Evolutionary conservation across 225 moss, liverwort and hornwort species (phyloP).

Genomic region (Straminergon stramineum): DNA sequence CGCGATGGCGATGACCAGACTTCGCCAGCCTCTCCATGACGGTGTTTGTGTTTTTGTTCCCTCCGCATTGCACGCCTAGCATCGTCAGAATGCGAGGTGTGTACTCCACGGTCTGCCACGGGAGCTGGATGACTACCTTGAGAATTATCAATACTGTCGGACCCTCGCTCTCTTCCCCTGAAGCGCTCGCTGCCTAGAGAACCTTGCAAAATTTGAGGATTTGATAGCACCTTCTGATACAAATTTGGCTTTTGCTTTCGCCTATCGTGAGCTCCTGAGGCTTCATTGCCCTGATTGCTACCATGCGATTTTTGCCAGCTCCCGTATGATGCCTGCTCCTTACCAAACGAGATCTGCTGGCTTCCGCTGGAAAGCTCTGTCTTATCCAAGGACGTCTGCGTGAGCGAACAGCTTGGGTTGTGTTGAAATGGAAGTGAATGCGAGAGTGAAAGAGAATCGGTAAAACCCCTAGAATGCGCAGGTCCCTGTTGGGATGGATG

Average conservation of each 20-base stretch:
- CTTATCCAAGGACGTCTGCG: constrained; percentile 83
- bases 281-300: constrained; percentile 51
- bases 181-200: constrained; percentile 62
- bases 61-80: constrained; percentile 49
- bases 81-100: constrained; percentile 30
- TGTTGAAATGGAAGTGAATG: constrained; percentile 88
- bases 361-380: constrained; percentile 84
- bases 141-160: constrained; percentile 47
- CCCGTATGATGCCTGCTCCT: constrained; percentile 62
- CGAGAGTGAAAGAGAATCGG: constrained; percentile 85
- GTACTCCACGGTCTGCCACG: constrained; percentile 19
- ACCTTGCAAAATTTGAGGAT: constrained; percentile 63
- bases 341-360: constrained; percentile 64
- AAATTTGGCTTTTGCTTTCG: constrained; percentile 51
- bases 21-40: constrained; percentile 55
- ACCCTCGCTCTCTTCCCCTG: constrained; percentile 43
- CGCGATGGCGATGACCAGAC: constrained; percentile 81
- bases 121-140: constrained; percentile 62
- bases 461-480: constrained; percentile 69
- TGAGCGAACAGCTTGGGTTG: constrained; percentile 86
- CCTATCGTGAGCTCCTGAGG: constrained; percentile 46
- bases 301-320: constrained; percentile 63
- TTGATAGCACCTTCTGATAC: constrained; percentile 64
- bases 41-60: constrained; percentile 45
- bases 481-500: constrained; percentile 52